These are phyloP conservation scores for Termitomyces heimii DNA, from an alignment of 768 basidiomycete species.

Conservation along the genomic window DNA sequence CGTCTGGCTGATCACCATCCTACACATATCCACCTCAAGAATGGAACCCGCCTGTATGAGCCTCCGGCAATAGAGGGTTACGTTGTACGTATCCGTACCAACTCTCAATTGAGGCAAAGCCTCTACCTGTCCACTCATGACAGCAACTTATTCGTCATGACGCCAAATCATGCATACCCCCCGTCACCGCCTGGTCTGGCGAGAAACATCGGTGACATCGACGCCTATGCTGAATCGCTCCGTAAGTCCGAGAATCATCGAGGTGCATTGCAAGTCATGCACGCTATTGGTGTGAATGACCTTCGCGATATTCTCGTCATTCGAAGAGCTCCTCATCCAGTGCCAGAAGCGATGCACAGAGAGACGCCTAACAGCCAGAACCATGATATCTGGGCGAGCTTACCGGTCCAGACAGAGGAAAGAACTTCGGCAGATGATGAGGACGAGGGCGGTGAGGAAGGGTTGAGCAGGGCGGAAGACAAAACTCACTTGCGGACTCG, in stretches of 20 bases:
- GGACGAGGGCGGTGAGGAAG: slow-evolving; percentile 64
- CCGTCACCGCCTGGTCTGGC: slow-evolving; percentile 62
- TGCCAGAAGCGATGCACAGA: slow-evolving; percentile 30
- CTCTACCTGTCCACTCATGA: slow-evolving; percentile 70
- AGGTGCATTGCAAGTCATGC: slow-evolving; percentile 56
- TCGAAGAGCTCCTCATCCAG: slow-evolving; percentile 51
- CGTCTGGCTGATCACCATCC: slow-evolving; percentile 69
- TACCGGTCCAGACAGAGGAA: slow-evolving; percentile 32
- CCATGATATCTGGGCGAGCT: slow-evolving; percentile 25
- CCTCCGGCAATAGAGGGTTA: slow-evolving; percentile 87
- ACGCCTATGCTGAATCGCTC: slow-evolving; percentile 28
- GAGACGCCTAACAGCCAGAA: slow-evolving; percentile 23
- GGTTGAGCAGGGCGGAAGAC: slow-evolving; percentile 34
- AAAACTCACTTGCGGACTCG: slow-evolving; percentile 45
- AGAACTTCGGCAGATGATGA: slow-evolving; percentile 45
- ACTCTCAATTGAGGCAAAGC: slow-evolving; percentile 48
- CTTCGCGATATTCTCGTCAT: slow-evolving; percentile 64
- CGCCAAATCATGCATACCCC: slow-evolving; percentile 49
- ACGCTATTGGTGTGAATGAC: slow-evolving; percentile 66
- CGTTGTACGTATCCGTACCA: slow-evolving; percentile 62
- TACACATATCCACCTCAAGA: slow-evolving; percentile 34
- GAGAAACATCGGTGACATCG: slow-evolving; percentile 19
- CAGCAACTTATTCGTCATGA: slow-evolving; percentile 63
- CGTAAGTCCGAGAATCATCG: slow-evolving; percentile 52
- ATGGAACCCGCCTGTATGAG: slow-evolving; percentile 52